phyloP scores from a whole-genome alignment of 192 early-diverging fungal species.

The Pilobolus umbonatus region DNA sequence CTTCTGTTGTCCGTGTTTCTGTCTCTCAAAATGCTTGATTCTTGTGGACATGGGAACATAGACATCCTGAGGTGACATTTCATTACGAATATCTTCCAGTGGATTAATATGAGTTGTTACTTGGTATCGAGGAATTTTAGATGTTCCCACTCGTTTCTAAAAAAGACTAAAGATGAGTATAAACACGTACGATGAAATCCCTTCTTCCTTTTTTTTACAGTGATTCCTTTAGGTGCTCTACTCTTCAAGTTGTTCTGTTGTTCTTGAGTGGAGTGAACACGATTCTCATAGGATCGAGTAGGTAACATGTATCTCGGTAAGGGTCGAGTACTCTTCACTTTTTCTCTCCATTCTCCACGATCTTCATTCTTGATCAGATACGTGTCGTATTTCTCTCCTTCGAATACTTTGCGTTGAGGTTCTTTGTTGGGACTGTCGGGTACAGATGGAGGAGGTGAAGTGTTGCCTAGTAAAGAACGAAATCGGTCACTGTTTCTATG shows the following conservation, averaged over 20 bases:
- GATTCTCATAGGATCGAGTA: not conserved
- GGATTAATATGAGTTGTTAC: conserved; percentile 14
- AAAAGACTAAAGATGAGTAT: not conserved
- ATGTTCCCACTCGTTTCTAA: conserved; percentile 7
- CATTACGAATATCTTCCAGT: conserved; percentile 12
- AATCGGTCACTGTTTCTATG: too few relatives aligned
- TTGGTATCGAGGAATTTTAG: conserved; percentile 13
- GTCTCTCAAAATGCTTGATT: conserved; percentile 24
- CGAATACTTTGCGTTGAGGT: not conserved
- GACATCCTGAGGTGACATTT: conserved; percentile 10
- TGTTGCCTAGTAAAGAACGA: too few relatives aligned
- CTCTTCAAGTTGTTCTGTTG: not conserved
- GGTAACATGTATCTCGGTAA: conserved; percentile 9
- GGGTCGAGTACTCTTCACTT: not conserved
- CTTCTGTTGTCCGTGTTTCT: too few relatives aligned
- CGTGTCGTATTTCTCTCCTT: not conserved
- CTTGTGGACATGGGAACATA: conserved; percentile 22
- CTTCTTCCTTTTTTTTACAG: not conserved
- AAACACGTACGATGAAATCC: not conserved
- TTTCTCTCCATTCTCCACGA: conserved; percentile 13
- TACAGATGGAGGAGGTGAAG: too few relatives aligned
- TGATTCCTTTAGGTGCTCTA: conserved; percentile 1
- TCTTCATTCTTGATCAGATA: conserved; percentile 10
- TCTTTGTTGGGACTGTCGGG: not conserved
- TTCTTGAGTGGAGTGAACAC: not conserved